Evolutionary conservation across 2,329 filamentous ascomycete species (phyloP), one percentile per base, ranked within the genome.

Genomic region (Xylaria sp.): DNA sequence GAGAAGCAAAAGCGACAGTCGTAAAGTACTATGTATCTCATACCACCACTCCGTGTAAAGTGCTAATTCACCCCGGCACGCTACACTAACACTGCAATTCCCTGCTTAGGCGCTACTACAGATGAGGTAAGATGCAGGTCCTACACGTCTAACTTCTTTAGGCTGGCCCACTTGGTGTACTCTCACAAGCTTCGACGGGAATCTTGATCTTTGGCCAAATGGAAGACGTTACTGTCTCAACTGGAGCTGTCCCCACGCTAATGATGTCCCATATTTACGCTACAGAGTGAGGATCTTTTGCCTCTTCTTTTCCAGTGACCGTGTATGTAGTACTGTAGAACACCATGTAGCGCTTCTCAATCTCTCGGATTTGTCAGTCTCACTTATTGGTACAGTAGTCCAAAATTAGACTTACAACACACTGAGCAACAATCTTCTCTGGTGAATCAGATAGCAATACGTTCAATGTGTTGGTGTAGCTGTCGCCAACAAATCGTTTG

Each of bases 1-100:
- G 70, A 71, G 57, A 59, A 28, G 57, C 61, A 72, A 72, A 66
- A 72, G 54, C 23, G 68, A 71, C 70, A 54, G 70, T 72, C 70
- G 63, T 69, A 63, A 68, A 53, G 63, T 68, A 33, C 9, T 33
- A 33, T 33, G 33, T 33, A 57, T 48, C 53, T 38, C 46, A 31
- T 59, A 49, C 40, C 66, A 66, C 58, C 46, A 54, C 38, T 49
- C 48, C 59, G 44, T 67, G 33, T 33, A 59, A 58, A 33, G 59
- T 63, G 46, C 44, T 57, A 46, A 51, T 48, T 28, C 28, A 28
- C 38, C 56, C 56, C 36, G n/a, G 54, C 54, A 31, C 54, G 36
- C 53, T 56, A 54, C 49, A 40, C 53, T 40, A 17, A 11, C 23
- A 11, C 54, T 44, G 48, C 59, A 49, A 6, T 26, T n/a, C 68